phyloP scores from a whole-genome alignment of 2,329 filamentous ascomycete genomes.

The Colletotrichum musicola region DNA sequence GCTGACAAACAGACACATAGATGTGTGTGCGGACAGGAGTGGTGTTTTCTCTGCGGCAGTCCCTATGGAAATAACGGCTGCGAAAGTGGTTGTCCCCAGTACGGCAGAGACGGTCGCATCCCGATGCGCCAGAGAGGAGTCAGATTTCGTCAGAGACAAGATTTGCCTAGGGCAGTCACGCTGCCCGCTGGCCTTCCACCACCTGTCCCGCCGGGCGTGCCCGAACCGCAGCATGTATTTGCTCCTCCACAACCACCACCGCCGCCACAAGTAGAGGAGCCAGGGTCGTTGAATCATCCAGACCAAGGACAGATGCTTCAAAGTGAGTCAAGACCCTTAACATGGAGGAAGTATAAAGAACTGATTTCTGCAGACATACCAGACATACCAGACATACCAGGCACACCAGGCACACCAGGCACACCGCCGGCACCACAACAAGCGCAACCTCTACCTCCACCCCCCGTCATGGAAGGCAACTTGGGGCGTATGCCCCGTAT shows the following conservation, averaged over 20 bases:
- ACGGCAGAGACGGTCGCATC: not conserved
- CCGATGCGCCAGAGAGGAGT: slow-evolving; percentile 24
- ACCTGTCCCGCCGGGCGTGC: not conserved
- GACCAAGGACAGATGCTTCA: not conserved
- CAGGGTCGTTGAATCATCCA: not conserved
- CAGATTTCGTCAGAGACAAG: slow-evolving; percentile 16
- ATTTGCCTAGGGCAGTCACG: not conserved
- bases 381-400: not conserved
- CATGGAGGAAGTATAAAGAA: not conserved
- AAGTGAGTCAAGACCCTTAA: slow-evolving; percentile 18
- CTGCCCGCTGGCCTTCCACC: not conserved
- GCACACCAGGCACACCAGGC: not conserved
- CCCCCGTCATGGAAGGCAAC: not conserved
- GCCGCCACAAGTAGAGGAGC: not conserved
- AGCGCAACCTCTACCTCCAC: not conserved
- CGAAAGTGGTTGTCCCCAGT: not conserved
- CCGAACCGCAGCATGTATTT: not conserved
- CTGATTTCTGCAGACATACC: no score
- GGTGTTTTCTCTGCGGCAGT: slow-evolving; percentile 38
- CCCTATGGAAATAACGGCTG: slow-evolving; percentile 9
- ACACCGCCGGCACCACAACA: not conserved
- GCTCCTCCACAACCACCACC: not conserved
- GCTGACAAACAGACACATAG: slow-evolving; percentile 19
- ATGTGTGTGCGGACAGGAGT: slow-evolving; percentile 35
- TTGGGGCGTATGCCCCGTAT: not conserved